Conservation (phyloP, 495 filamentous ascomycete species). For the Neurospora hispaniola region DNA sequence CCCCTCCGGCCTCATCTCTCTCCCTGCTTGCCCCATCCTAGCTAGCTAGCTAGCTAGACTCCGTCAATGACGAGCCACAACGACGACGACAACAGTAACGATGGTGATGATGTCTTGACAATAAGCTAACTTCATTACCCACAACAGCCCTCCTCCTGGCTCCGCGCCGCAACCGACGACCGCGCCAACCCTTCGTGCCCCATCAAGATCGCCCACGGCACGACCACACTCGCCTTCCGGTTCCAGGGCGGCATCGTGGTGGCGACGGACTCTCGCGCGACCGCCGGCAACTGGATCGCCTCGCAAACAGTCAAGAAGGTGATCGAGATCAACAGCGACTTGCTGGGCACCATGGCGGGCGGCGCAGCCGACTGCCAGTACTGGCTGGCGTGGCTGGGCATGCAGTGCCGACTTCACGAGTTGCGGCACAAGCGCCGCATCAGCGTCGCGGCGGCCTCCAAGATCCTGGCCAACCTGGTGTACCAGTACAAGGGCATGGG, state of each 20-base stretch:
- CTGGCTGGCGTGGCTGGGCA: conserved; percentile 96
- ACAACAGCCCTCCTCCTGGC: conserved; percentile 70
- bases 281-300: conserved; percentile 97
- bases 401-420: conserved; percentile 98
- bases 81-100: not conserved
- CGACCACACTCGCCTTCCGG: conserved; percentile 94
- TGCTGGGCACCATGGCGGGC: conserved; percentile 96
- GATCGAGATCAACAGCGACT: conserved; percentile 82
- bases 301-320: conserved; percentile 99
- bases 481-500: conserved; percentile 98
- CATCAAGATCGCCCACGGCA: conserved; percentile 98
- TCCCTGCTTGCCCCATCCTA: not conserved
- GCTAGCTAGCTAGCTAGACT: not conserved
- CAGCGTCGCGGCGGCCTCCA: conserved; percentile 90
- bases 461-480: conserved; percentile 96
- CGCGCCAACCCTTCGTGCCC: conserved; percentile 90
- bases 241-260: conserved; percentile 98
- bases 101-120: conserved; percentile 6
- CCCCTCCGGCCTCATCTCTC: not conserved
- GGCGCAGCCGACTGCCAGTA: conserved; percentile 99
- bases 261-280: conserved; percentile 91
- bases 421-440: conserved; percentile 98
- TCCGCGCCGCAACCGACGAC: conserved; percentile 95
- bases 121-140: not conserved
- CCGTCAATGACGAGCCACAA: not conserved